Conservation (phyloP, 2,329 filamentous ascomycete species). For the Mariannaea elegans region DNA sequence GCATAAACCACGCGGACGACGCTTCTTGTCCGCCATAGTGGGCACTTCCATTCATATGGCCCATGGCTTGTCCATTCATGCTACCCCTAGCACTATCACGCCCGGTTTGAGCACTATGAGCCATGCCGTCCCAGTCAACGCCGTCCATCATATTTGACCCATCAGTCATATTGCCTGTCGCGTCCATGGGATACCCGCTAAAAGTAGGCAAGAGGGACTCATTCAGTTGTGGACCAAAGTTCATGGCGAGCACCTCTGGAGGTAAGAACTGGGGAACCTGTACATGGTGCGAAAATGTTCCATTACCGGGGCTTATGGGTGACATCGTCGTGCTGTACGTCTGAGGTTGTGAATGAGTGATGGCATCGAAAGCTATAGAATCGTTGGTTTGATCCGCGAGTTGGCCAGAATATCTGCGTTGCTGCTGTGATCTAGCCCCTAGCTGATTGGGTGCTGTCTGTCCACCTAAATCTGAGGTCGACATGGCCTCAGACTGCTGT, state of each 20-base stretch:
- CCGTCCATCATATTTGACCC: constrained; percentile 53
- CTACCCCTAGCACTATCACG: constrained; percentile 42
- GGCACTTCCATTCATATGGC: constrained; percentile 31
- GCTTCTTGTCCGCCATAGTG: constrained; percentile 53
- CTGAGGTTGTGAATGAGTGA: constrained; percentile 52
- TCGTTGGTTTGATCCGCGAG: constrained; percentile 53
- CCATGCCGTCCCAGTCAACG: constrained; percentile 55
- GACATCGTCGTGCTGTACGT: constrained; percentile 60
- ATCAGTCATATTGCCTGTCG: constrained; percentile 47
- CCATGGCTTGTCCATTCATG: constrained; percentile 40
- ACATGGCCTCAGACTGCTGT: constrained; percentile 33
- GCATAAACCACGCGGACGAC: constrained; percentile 86
- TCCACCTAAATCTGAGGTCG: constrained; percentile 26
- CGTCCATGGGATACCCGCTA: constrained; percentile 71
- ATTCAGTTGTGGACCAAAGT: constrained; percentile 58
- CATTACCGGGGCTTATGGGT: constrained; percentile 61
- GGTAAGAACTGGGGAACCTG: constrained; percentile 56
- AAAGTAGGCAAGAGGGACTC: constrained; percentile 75
- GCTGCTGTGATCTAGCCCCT: constrained; percentile 33
- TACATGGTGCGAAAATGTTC: constrained; percentile 50
- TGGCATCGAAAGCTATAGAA: constrained; percentile 50
- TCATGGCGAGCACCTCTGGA: constrained; percentile 62
- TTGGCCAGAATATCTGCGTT: constrained; percentile 54
- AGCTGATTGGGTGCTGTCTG: constrained; percentile 13
- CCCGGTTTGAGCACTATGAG: constrained; percentile 42